phyloP scores from a whole-genome alignment of 805 yeast species.

The Wilhelminamyces savonicus region DNA sequence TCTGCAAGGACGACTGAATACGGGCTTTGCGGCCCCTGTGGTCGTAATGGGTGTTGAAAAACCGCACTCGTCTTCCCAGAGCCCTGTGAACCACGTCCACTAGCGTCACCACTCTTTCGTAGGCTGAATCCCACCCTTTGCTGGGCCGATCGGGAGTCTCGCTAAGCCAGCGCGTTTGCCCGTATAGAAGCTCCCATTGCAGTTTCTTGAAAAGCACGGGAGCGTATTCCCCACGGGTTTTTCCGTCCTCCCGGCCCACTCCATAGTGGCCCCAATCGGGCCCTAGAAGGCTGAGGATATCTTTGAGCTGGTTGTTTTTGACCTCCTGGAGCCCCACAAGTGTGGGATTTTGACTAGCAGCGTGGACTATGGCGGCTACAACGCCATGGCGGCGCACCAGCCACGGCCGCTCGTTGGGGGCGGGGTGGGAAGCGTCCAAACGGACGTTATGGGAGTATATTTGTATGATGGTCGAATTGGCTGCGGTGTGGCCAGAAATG shows the following conservation, averaged over 20 bases:
- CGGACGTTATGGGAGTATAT: constrained; percentile 1
- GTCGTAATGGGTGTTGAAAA: neutral
- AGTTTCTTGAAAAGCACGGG: constrained; percentile 38
- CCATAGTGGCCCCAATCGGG: constrained; percentile 34
- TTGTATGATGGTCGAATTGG: neutral
- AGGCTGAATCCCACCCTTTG: constrained; percentile 45
- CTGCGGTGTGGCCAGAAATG: neutral
- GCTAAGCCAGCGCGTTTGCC: constrained; percentile 48
- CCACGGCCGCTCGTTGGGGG: constrained; percentile 9
- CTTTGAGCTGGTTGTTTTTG: constrained; percentile 35
- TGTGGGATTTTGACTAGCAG: constrained; percentile 5
- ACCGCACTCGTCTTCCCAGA: neutral
- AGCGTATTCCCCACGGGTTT: constrained; percentile 42
- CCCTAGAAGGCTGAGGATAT: constrained; percentile 29
- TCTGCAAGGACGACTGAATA: neutral
- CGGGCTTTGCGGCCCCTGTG: neutral
- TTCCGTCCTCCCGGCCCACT: constrained; percentile 51
- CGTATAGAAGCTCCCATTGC: constrained; percentile 32
- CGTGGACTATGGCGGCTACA: constrained; percentile 5
- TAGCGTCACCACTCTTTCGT: constrained; percentile 32
- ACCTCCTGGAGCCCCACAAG: constrained; percentile 39
- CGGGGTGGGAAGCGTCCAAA: neutral
- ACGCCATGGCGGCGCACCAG: constrained; percentile 7
- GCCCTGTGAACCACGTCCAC: constrained; percentile 18
- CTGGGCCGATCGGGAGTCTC: constrained; percentile 50